Percentiles rank a stretch among this genome's conserved stretches.
Conservation (phyloP, 2,329 filamentous ascomycete genomes). For the Diaporthe australafricana region DNA sequence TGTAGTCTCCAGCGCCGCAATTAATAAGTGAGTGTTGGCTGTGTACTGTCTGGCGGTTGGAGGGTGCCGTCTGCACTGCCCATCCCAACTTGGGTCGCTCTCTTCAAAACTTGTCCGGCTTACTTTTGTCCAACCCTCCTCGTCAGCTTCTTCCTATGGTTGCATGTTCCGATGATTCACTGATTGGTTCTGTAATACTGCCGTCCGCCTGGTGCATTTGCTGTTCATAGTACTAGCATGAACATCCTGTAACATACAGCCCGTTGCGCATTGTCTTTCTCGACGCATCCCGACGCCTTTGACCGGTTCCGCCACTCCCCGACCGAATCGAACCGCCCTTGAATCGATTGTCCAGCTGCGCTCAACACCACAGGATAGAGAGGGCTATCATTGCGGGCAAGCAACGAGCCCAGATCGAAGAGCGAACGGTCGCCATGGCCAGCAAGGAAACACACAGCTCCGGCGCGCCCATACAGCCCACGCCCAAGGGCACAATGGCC, state of each 20-base stretch:
- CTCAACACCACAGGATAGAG: neutral
- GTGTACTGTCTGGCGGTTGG: slow-evolving; percentile 4
- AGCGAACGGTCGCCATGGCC: slow-evolving; percentile 45
- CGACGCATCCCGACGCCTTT: neutral
- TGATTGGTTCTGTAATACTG: slow-evolving; percentile 2
- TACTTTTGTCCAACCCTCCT: neutral
- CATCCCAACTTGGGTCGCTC: slow-evolving; percentile 13
- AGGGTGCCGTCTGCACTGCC: slow-evolving; percentile 13
- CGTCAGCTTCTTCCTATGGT: slow-evolving; percentile 4
- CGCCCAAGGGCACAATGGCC: slow-evolving; percentile 64
- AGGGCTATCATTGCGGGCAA: neutral
- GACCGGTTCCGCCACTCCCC: slow-evolving; percentile 7
- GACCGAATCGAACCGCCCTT: neutral
- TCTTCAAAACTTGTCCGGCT: slow-evolving; percentile 10
- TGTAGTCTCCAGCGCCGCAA: neutral
- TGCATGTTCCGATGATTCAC: neutral
- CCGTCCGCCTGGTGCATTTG: neutral
- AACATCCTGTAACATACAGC: slow-evolving; percentile 10
- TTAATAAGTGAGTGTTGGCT: neutral
- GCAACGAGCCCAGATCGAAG: neutral
- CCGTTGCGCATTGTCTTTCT: neutral
- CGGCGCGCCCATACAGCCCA: slow-evolving; percentile 63
- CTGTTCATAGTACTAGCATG: neutral
- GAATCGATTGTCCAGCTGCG: neutral
- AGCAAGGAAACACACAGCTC: slow-evolving; percentile 45